Conservation (phyloP, 805 yeast genomes). For the Candida rishiriensis region DNA sequence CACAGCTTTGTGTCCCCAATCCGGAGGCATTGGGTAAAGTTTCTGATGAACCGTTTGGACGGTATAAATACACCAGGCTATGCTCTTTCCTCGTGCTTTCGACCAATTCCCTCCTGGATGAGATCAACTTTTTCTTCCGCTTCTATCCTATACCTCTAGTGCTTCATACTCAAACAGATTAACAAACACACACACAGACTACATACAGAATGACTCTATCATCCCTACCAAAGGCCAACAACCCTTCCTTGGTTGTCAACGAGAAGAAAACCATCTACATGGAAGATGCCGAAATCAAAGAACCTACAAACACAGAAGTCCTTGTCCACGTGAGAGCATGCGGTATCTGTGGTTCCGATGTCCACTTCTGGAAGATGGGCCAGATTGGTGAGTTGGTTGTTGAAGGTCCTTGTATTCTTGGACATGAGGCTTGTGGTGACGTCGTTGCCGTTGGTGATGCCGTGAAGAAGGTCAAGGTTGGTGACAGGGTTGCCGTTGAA, state of each 20-base stretch:
- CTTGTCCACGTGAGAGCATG: constrained; percentile 57
- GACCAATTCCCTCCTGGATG: no score
- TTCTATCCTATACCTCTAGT: no score
- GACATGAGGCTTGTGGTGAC: constrained; percentile 45
- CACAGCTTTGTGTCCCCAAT: no score
- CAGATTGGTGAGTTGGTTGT: constrained; percentile 48
- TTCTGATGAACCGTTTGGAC: no score
- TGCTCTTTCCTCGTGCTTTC: background rate
- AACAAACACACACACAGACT: background rate
- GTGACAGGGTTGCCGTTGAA: constrained; percentile 47
- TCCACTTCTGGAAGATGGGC: constrained; percentile 66
- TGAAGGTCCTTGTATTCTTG: constrained; percentile 33
- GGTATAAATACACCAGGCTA: background rate
- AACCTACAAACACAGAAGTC: constrained; percentile 39
- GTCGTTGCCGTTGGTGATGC: constrained; percentile 46
- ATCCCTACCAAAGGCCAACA: constrained; percentile 3
- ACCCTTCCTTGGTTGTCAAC: constrained; percentile 21
- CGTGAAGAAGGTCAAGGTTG: constrained; percentile 40
- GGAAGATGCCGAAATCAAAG: constrained; percentile 14
- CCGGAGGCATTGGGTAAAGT: no score
- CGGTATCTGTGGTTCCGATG: constrained; percentile 74
- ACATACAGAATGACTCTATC: constrained; percentile 1
- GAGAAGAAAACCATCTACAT: constrained; percentile 16
- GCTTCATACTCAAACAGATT: background rate
- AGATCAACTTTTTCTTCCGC: no score